Conservation (phyloP, 139 green algal species). For the Coelastrella sp. region DNA sequence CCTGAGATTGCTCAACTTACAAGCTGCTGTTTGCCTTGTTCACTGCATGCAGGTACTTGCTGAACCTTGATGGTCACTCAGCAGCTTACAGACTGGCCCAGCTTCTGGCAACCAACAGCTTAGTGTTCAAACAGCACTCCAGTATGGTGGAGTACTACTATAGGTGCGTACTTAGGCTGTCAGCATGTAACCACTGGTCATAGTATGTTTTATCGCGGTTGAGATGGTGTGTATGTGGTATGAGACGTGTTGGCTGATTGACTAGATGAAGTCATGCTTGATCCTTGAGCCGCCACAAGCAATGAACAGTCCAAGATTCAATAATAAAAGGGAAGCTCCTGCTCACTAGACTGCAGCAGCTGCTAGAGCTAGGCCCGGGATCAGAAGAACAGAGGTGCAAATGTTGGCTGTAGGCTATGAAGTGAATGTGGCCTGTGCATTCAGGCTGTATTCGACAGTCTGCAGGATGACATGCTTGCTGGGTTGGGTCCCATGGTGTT, state of each 20-base stretch:
- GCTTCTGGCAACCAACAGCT: slow-evolving; percentile 46
- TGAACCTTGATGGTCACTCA: slow-evolving; percentile 47
- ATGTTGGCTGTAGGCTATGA: too few relatives aligned
- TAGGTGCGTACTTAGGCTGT: not conserved
- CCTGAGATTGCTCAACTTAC: not conserved
- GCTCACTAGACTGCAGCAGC: too few relatives aligned
- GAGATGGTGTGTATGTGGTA: too few relatives aligned
- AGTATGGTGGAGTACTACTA: slow-evolving; percentile 47
- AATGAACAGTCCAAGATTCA: too few relatives aligned
- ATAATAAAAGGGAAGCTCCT: too few relatives aligned
- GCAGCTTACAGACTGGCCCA: slow-evolving; percentile 43
- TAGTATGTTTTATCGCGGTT: not conserved
- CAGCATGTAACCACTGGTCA: not conserved
- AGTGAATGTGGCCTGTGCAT: too few relatives aligned
- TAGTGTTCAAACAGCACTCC: slow-evolving; percentile 47
- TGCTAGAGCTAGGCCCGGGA: too few relatives aligned
- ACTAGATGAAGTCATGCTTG: too few relatives aligned
- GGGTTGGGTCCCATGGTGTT: not conserved
- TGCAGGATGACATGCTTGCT: not conserved
- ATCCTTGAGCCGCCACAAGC: too few relatives aligned
- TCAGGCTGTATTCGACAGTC: not conserved
- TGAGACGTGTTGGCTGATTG: too few relatives aligned
- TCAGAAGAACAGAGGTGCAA: too few relatives aligned
- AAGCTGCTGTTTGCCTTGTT: not conserved
- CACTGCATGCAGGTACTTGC: slow-evolving; percentile 1